These are phyloP conservation scores for Penicillium crustosum DNA, from an alignment of 2,329 filamentous ascomycete genomes.

Conservation along the genomic window DNA sequence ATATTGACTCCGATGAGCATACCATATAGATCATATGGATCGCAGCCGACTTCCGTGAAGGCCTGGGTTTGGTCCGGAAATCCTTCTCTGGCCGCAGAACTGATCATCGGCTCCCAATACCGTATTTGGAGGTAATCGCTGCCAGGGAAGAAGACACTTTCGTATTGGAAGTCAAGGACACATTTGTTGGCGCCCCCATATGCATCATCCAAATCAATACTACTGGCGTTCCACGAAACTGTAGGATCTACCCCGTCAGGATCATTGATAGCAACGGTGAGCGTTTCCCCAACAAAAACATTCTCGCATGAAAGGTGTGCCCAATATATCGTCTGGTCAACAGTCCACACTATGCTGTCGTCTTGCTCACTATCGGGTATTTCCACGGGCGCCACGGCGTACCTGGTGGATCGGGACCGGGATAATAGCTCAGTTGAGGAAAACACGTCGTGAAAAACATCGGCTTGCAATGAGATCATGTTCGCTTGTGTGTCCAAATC, in stretches of 20 bases:
- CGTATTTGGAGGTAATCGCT: constrained; percentile 36
- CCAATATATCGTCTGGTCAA: constrained; percentile 38
- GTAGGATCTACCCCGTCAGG: constrained; percentile 15
- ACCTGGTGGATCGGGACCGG: constrained; percentile 30
- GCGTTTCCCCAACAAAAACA: constrained; percentile 18
- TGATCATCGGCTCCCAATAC: constrained; percentile 36
- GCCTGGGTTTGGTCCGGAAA: constrained; percentile 17
- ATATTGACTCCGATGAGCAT: constrained; percentile 35
- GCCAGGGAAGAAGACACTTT: constrained; percentile 29
- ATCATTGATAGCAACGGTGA: constrained; percentile 26
- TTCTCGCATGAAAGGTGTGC: constrained; percentile 27
- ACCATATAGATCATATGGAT: constrained; percentile 35
- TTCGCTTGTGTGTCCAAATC: constrained; percentile 29
- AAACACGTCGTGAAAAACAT: constrained; percentile 22
- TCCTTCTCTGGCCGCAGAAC: constrained; percentile 8
- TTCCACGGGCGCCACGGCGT: constrained; percentile 35
- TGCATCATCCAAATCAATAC: constrained; percentile 22
- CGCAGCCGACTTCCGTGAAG: constrained; percentile 29
- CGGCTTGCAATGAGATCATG: constrained; percentile 33
- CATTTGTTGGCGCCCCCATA: constrained; percentile 21
- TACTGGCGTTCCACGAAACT: constrained; percentile 32
- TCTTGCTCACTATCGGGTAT: constrained; percentile 25
- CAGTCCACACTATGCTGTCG: constrained; percentile 31
- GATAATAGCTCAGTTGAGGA: constrained; percentile 19
- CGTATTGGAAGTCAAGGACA: constrained; percentile 31